Base-by-base conservation (phyloP, 768 basidiomycete species). In the Sarcodon aspratus region DNA sequence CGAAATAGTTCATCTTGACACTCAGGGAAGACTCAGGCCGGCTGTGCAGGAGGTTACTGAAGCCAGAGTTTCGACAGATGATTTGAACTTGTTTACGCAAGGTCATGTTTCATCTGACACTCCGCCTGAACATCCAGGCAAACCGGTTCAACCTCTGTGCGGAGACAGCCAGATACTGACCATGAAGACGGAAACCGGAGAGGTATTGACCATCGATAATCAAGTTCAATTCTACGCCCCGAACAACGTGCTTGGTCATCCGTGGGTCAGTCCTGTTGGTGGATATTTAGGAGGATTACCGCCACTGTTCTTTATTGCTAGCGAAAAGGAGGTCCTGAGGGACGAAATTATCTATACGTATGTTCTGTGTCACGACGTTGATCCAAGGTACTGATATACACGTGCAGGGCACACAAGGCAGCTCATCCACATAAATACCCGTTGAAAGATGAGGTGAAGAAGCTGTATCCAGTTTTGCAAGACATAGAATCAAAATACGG, bases 281-380 rank as follows among this genome's bases (percentile, higher is more conserved):
- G 78, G 78, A 0, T 93, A 91, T 63, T 73, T 99, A 9, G 96
- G 95, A 6, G 94, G 94, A 2, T 64, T 99, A 0, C 90, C 90
- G 1, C 96, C 96, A 10, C 59, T 98, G 43, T 65, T 91, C 21
- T 66, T 99, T 54, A 80, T 93, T 54, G 85, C 81, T 1, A 82
- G 95, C 36, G 87, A 96, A 49, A 86, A 84, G 57, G 95, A 98
- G 66, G 90, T 95, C 0, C 64, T 97, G 38, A 72, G 93, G 48
- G 95, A 98, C 60, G 95, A 97, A 63, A 80, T 90, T 33, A 78
- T 97, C 32, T 97, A 90, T 59, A 67, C 76, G 90, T 88, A 45
- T 53, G 82, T 72, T 33, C 3, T 50, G 18, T 21, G 40, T 46
- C 6, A 42, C 40, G 1, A 44, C 36, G 31, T 27, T 34, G 11